These are phyloP conservation scores for Alternaria postmessia DNA, from an alignment of 2,329 filamentous ascomycete species.

Conservation along the genomic window DNA sequence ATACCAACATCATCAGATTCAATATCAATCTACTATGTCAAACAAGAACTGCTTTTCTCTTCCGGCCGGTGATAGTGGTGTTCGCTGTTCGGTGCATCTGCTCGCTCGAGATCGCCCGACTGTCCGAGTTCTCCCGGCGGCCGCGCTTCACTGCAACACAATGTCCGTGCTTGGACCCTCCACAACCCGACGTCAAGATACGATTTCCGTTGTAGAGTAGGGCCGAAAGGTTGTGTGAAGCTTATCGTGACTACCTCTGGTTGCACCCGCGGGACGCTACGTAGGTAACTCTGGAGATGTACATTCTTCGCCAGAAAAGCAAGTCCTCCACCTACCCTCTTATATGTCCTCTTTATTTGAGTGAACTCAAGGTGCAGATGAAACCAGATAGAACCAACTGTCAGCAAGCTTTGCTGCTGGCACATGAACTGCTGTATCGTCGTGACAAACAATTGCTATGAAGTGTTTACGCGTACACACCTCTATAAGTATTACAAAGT, in stretches of 20 bases:
- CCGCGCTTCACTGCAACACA: conserved; percentile 10
- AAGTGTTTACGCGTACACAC: not conserved
- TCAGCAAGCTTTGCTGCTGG: not conserved
- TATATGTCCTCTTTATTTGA: not conserved
- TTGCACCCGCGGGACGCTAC: not conserved
- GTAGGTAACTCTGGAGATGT: not conserved
- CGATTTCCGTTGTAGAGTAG: not conserved
- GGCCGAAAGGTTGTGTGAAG: not conserved
- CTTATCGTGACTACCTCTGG: not conserved
- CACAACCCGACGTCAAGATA: not conserved
- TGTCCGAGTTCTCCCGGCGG: conserved; percentile 10
- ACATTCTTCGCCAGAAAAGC: not conserved
- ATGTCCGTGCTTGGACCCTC: not conserved
- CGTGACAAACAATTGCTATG: not conserved
- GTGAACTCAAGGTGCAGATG: not conserved
- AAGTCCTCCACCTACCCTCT: not conserved
- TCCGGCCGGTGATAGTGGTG: not conserved
- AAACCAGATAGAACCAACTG: not conserved
- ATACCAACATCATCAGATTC: conserved; percentile 3
- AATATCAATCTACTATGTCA: not conserved
- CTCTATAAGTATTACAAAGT: not conserved
- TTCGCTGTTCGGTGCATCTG: not conserved
- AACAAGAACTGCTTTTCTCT: not conserved
- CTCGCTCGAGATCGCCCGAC: not conserved
- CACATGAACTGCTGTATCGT: not conserved